Base-by-base conservation (phyloP, 1,139 yeast species). In the Yarrowia galli region DNA sequence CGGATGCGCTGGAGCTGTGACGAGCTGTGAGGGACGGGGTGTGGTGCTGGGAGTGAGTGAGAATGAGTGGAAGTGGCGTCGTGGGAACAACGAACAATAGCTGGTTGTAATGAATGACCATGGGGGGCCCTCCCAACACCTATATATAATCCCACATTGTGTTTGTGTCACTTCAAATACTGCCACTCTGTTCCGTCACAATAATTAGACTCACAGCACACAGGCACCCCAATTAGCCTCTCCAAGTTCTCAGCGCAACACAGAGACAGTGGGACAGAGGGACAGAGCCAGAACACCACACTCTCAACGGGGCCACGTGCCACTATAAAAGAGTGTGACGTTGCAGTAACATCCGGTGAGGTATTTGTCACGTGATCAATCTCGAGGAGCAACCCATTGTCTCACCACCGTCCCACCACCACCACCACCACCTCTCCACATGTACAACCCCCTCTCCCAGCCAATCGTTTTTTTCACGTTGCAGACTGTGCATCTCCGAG, bases 391-490 rank as follows among this genome's bases (percentile, higher is more conserved):
- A 15, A 15, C 4, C 8, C 20, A 12, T 42, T 7, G 1, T 3
- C n/a, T 6, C 13, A 6, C 25, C 12, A 1, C 32, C 3, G 7
- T 43, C 28, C 25, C 12, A 1, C 32, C 3, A 3, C 22, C 28
- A 4, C 28, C 35, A 15, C 10, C 4, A 28, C 15, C 51, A 16
- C 15, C 18, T 9, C 40, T 15, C 42, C 42, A 32, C 15, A 35
- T 42, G 4, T 54, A 46, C n/a, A n/a, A n/a, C n/a, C 32, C 32
- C 9, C 32, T 28, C 32, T 28, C 32, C 51, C 42, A 58, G 51
- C 64, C 64, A 58, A 58, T 58, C 64, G 51, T 28, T 58, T 58
- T 58, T 58, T 58, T 58, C 64, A 58, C 64, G 64, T 58, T 58
- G 64, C 64, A 43, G 53, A 22, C 36, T 46, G n/a, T n/a, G 53